Evolutionary conservation across 148 eudicot species (phyloP).

Genomic region (Fagopyrum tataricum): DNA sequence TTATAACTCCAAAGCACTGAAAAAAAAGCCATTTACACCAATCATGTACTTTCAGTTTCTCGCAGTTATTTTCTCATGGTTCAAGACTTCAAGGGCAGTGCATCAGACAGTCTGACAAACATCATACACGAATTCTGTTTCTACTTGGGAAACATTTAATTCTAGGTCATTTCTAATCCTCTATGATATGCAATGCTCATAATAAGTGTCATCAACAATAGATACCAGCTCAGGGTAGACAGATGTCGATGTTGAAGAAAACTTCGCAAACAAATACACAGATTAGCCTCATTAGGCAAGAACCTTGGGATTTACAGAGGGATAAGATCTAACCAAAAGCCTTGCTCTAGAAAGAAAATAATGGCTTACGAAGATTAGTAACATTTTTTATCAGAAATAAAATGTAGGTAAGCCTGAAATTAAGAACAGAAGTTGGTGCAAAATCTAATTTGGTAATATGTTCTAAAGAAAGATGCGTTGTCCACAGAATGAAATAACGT

Average conservation of each 20-base stretch:
- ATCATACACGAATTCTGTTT: neutral
- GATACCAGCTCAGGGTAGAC: neutral
- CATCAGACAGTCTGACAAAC: neutral
- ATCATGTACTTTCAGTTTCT: neutral
- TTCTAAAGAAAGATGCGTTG: neutral
- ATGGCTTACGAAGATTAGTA: neutral
- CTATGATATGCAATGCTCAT: neutral
- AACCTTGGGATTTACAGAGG: neutral
- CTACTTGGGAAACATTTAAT: neutral
- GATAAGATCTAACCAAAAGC: neutral
- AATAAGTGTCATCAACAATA: neutral
- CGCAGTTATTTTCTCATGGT: neutral
- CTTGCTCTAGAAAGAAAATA: neutral
- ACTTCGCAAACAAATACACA: neutral
- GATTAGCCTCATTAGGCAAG: neutral
- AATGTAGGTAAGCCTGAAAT: neutral
- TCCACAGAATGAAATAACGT: neutral
- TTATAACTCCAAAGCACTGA: neutral
- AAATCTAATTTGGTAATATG: neutral
- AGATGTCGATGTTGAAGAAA: neutral
- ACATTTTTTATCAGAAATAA: neutral
- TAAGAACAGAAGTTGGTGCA: neutral
- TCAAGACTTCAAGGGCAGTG: constrained; percentile 1
- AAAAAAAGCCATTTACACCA: neutral
- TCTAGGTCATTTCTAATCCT: neutral